A percentile compares a stretch with the other conserved stretches of the same genome.
Evolutionary conservation across 2,329 filamentous ascomycete species (phyloP).

Genomic region (Hymenoscyphus fraxineus): DNA sequence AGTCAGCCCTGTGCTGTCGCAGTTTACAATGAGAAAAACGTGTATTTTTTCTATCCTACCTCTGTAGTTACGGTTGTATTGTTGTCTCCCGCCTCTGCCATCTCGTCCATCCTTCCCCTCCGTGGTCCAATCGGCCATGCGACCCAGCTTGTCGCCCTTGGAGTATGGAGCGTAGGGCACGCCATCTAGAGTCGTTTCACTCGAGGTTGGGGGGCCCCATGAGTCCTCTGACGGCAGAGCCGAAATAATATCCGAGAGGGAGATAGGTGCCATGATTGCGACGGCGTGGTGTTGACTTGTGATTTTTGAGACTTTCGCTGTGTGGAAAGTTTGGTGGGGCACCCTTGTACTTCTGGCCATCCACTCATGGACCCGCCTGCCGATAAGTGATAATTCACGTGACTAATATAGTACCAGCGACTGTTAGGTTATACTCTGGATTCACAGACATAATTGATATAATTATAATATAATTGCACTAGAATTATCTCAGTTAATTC

Average conservation of each 20-base stretch:
- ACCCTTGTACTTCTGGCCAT: not conserved
- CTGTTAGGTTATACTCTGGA: no score
- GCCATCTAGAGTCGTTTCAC: constrained; percentile 85
- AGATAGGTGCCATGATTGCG: constrained; percentile 48
- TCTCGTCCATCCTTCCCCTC: constrained; percentile 82
- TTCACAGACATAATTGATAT: no score
- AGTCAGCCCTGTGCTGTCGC: constrained; percentile 8
- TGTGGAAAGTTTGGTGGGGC: constrained; percentile 2
- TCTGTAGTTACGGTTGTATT: constrained; percentile 91
- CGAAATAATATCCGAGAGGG: constrained; percentile 64
- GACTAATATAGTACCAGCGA: not conserved
- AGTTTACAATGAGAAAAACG: constrained; percentile 16
- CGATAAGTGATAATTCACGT: not conserved
- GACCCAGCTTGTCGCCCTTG: constrained; percentile 96
- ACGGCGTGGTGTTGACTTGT: constrained; percentile 11
- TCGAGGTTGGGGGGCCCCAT: constrained; percentile 83
- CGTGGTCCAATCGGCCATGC: constrained; percentile 97
- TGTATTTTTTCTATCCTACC: constrained; percentile 49
- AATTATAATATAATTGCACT: no score
- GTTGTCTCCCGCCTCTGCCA: constrained; percentile 70
- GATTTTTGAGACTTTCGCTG: constrained; percentile 1
- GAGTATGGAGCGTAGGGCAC: constrained; percentile 97
- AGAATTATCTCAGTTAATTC: no score
- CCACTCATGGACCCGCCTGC: not conserved
- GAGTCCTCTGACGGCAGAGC: constrained; percentile 70